These are phyloP conservation scores for Pseudotulostoma volvatum DNA, from an alignment of 495 filamentous ascomycete species.

Conservation along the genomic window DNA sequence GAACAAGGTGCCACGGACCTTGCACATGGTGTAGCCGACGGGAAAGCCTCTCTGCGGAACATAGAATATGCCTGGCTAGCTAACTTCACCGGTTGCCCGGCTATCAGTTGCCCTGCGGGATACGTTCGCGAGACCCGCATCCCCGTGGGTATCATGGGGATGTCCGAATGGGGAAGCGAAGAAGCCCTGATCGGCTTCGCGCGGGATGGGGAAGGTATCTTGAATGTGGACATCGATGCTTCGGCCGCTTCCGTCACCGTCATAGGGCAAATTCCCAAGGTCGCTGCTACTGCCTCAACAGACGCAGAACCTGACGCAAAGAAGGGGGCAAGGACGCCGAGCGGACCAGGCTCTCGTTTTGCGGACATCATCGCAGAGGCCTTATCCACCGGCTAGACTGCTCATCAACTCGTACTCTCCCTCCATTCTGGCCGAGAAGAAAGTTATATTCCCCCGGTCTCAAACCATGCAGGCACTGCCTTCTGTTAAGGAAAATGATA, in stretches of 20 bases:
- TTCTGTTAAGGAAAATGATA: no score
- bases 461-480: no score
- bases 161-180: conserved; percentile 78
- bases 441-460: no score
- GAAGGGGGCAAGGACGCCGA: conserved; percentile 9
- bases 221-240: conserved; percentile 12
- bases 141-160: conserved; percentile 78
- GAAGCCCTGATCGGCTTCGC: conserved; percentile 64
- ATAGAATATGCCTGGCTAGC: conserved; percentile 87
- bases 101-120: conserved; percentile 63
- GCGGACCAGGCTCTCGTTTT: conserved; percentile 13
- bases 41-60: conserved; percentile 50
- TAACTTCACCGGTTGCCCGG: conserved; percentile 67
- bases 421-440: no score
- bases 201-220: conserved; percentile 44
- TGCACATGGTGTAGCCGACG: conserved; percentile 53
- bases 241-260: no score
- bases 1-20: conserved; percentile 33
- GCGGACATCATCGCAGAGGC: conserved; percentile 31
- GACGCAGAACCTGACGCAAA: neutral
- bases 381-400: no score
- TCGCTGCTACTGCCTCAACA: neutral
- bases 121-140: conserved; percentile 42
- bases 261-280: no score
- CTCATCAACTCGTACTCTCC: no score